Conservation (phyloP, 2,329 filamentous ascomycete genomes). For the Trichophyton simii region DNA sequence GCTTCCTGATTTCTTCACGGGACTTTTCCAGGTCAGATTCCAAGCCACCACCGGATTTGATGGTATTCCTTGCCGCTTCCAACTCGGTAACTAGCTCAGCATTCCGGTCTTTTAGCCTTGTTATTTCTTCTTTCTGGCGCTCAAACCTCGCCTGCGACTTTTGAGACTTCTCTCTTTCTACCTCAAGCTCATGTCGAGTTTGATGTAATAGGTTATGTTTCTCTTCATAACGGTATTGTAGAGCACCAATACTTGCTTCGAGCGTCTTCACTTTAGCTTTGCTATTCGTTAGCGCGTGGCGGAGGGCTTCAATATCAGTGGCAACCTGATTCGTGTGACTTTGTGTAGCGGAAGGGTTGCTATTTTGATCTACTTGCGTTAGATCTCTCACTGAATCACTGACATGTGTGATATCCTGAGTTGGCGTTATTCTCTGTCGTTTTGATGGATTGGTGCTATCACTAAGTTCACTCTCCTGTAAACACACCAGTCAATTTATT, state of each 20-base stretch:
- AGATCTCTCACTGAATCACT: slow-evolving; percentile 24
- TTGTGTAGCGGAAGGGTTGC: slow-evolving; percentile 12
- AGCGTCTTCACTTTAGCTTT: slow-evolving; percentile 22
- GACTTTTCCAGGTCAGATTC: slow-evolving; percentile 31
- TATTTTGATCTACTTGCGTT: slow-evolving; percentile 16
- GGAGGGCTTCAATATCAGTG: slow-evolving; percentile 22
- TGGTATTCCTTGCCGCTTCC: slow-evolving; percentile 25
- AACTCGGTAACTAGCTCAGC: slow-evolving; percentile 27
- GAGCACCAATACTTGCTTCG: slow-evolving; percentile 21
- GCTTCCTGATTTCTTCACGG: slow-evolving; percentile 27
- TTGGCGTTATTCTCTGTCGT: slow-evolving; percentile 25
- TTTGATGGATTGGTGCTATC: slow-evolving; percentile 23
- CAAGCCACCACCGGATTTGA: slow-evolving; percentile 30
- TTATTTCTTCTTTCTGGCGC: slow-evolving; percentile 25
- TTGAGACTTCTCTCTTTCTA: slow-evolving; percentile 19
- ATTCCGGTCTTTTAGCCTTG: slow-evolving; percentile 31
- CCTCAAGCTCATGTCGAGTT: slow-evolving; percentile 26
- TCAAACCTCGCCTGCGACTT: slow-evolving; percentile 23
- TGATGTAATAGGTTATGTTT: slow-evolving; percentile 27
- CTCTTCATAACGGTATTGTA: slow-evolving; percentile 37
- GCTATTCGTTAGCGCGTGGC: slow-evolving; percentile 18
- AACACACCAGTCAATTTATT: slow-evolving; percentile 12
- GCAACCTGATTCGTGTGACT: slow-evolving; percentile 18
- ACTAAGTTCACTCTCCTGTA: slow-evolving; percentile 21
- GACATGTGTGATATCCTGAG: slow-evolving; percentile 27